Evolutionary conservation across 2,329 filamentous ascomycete genomes (phyloP).

Genomic region (Botryotinia convoluta): DNA sequence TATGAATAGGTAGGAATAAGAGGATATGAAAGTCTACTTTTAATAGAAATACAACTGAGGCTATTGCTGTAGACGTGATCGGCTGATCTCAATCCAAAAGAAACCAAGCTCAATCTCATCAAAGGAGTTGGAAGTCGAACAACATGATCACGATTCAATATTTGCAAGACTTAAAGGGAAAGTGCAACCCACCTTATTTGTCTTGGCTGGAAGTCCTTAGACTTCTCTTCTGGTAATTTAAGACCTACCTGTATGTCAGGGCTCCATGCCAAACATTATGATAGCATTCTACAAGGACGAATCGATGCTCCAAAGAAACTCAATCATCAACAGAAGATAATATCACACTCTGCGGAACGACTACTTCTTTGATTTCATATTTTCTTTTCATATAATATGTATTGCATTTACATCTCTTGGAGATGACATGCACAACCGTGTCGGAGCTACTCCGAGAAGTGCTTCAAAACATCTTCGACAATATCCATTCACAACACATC

Average conservation of each 20-base stretch:
- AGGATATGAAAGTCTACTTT: background rate
- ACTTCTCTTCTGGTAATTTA: background rate
- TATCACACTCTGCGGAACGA: background rate
- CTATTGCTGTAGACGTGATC: background rate
- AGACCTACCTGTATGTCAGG: background rate
- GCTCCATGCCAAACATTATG: background rate
- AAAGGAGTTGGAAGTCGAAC: background rate
- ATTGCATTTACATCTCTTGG: background rate
- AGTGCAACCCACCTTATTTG: background rate
- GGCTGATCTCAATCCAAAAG: background rate
- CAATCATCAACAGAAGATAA: background rate
- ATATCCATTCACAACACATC: background rate
- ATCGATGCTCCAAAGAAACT: background rate
- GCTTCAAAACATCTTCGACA: background rate
- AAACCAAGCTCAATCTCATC: background rate
- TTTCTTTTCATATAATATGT: background rate
- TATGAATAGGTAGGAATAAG: background rate
- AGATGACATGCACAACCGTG: background rate
- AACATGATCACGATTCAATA: too few species aligned
- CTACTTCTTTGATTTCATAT: background rate
- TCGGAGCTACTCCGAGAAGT: background rate
- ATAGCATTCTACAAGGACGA: background rate
- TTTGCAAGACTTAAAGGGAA: background rate
- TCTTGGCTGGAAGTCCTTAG: background rate
- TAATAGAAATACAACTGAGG: background rate